A percentile compares a stretch with the other conserved stretches of the same genome.
Evolutionary conservation across 805 yeast genomes (phyloP).

Genomic region (Cephaloascus albidus): DNA sequence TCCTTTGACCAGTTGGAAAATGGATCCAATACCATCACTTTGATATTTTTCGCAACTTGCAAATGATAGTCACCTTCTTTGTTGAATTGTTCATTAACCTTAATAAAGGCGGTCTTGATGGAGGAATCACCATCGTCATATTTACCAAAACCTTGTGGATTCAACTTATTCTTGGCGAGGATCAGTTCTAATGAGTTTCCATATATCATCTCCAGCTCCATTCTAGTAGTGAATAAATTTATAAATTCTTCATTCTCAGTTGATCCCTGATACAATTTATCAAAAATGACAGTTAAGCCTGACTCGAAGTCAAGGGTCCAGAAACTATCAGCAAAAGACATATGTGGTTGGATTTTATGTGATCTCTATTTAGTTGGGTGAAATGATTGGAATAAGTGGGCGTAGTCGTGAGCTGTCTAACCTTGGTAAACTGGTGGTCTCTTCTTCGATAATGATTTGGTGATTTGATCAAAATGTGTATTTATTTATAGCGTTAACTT

Average conservation of each 20-base stretch:
- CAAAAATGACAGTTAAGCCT: slow-evolving; percentile 43
- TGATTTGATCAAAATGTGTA: no score
- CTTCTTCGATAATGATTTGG: no score
- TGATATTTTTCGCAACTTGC: slow-evolving; percentile 53
- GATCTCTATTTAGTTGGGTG: no score
- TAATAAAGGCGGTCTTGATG: slow-evolving; percentile 52
- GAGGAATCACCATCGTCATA: slow-evolving; percentile 56
- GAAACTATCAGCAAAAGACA: slow-evolving; percentile 67
- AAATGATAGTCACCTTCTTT: slow-evolving; percentile 52
- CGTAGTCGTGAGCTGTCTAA: no score
- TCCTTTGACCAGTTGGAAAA: slow-evolving; percentile 69
- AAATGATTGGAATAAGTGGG: no score
- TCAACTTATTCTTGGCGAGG: slow-evolving; percentile 22
- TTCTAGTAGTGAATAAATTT: slow-evolving; percentile 53
- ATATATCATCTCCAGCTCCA: slow-evolving; percentile 62
- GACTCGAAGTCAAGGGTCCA: slow-evolving; percentile 63
- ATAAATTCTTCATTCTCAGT: slow-evolving; percentile 64
- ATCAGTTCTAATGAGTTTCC: slow-evolving; percentile 45
- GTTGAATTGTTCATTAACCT: slow-evolving; percentile 43
- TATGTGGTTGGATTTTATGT: slow-evolving; percentile 5
- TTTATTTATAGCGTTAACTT: no score
- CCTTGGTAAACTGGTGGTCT: no score
- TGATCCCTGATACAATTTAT: slow-evolving; percentile 50
- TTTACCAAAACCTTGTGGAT: slow-evolving; percentile 30
- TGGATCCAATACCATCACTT: slow-evolving; percentile 54